Evolutionary conservation across 495 filamentous ascomycete genomes (phyloP), one percentile per base, ranked within the genome.

Genomic region (Penicillium alfredii): DNA sequence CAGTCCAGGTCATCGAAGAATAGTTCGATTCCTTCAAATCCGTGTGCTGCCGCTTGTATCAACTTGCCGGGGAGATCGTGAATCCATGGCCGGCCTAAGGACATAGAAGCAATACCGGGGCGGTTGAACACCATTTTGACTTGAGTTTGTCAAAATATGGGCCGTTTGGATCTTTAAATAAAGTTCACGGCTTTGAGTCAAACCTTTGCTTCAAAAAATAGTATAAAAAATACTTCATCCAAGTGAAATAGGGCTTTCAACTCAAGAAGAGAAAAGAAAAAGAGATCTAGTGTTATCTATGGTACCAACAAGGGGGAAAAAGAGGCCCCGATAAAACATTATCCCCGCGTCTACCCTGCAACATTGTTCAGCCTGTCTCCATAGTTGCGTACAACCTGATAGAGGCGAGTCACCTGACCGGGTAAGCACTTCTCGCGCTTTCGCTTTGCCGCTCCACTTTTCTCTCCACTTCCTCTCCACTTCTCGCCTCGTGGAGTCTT

Each of bases 1-100:
- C 77, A 72, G 42, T 74, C 64, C 19, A 89, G 73, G 59, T 93
- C 86, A 59, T 90, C 86, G 55, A 81, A 78, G 68, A 87, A 88
- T 21, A 88, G 68, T 56, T 90, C 86, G 45, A 89, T 77, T 25
- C 80, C 84, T 40, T 73, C 55, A 56, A 82, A 79, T 12, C 82
- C 82, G 42, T 82, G 69, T 21, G 64, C 61, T 11, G 73, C 63
- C 10, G 86, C 84, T 49, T 74, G 70, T 38, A 76, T 69, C 15
- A 93, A 69, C 56, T 87, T 88, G 48, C 68, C 51, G 4, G 62
- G 59, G 10, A 90, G 69, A 9, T 69, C 60, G 54, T 90, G 84
- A 44, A 77, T 72, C 44, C 69, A 73, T 8, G 75, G 77, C 24
- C 80, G 79, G 29, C 82, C 82, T 3, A 88, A 72, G 16, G 82